Evolutionary conservation across 2,329 filamentous ascomycete species (phyloP).

Genomic region (Chaetomium sp.): DNA sequence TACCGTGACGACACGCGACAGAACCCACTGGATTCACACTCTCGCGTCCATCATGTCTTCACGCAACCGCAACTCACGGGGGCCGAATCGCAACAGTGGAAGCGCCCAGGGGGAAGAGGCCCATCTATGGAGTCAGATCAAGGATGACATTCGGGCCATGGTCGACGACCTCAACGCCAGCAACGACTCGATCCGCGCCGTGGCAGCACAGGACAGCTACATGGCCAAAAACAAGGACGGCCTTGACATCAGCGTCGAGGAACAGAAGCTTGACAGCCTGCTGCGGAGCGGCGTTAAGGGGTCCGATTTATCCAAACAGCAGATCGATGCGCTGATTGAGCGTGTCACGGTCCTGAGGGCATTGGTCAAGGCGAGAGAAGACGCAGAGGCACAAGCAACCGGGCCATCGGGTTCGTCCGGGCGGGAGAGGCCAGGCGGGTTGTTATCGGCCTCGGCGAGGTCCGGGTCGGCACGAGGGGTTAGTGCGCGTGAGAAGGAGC

Average conservation of each 20-base stretch:
- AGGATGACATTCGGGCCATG: conserved; percentile 43
- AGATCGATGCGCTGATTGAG: conserved; percentile 42
- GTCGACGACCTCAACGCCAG: conserved; percentile 46
- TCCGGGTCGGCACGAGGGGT: conserved; percentile 24
- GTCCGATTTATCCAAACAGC: conserved; percentile 41
- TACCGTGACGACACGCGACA: background rate
- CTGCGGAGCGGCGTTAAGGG: conserved; percentile 38
- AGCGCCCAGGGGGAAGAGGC: conserved; percentile 48
- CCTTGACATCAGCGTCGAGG: conserved; percentile 38
- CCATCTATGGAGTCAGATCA: conserved; percentile 45
- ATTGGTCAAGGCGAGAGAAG: conserved; percentile 47
- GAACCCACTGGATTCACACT: background rate
- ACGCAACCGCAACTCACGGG: conserved; percentile 39
- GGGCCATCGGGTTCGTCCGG: conserved; percentile 31
- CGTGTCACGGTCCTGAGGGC: conserved; percentile 45
- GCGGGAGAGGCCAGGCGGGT: conserved; percentile 32
- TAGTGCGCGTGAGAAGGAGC: conserved; percentile 34
- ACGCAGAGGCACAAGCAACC: conserved; percentile 36
- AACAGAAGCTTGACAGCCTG: conserved; percentile 37
- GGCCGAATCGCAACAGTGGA: conserved; percentile 44
- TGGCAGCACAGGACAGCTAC: conserved; percentile 45
- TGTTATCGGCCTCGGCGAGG: conserved; percentile 28
- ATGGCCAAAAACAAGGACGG: conserved; percentile 43
- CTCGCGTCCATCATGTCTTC: conserved; percentile 32
- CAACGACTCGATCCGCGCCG: conserved; percentile 43